Conservation (phyloP, 129 eudicot species). For the sunflower (Helianthus annuus) region DNA sequence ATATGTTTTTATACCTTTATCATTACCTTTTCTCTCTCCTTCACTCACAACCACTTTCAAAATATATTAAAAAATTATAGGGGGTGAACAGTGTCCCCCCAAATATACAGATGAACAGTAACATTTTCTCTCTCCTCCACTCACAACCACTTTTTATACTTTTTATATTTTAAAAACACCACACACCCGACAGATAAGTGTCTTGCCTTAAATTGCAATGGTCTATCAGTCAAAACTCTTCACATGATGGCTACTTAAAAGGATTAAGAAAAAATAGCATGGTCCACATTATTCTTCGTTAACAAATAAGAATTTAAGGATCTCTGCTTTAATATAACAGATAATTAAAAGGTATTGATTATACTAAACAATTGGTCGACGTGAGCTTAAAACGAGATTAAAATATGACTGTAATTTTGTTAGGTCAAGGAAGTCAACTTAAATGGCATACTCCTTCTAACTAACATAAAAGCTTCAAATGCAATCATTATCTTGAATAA, state of each 20-base stretch:
- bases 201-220: background rate
- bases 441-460: constrained; percentile 2
- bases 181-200: background rate
- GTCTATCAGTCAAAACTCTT: background rate
- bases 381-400: background rate
- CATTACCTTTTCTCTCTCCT: too few relatives aligned
- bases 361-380: background rate
- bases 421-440: constrained; percentile 7
- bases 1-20: too few relatives aligned
- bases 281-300: background rate
- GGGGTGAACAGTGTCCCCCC: too few relatives aligned
- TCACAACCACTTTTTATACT: too few relatives aligned
- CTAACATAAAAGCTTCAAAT: background rate
- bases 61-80: too few relatives aligned
- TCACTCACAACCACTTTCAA: too few relatives aligned
- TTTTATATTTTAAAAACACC: too few relatives aligned
- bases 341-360: background rate
- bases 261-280: background rate
- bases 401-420: background rate
- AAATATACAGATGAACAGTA: too few relatives aligned
- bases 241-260: background rate
- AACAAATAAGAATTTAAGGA: background rate
- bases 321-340: background rate
- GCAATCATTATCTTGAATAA: background rate
- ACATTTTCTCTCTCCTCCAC: too few relatives aligned